phyloP scores from a whole-genome alignment of 495 filamentous ascomycete species.

The Neurospora sp. region DNA sequence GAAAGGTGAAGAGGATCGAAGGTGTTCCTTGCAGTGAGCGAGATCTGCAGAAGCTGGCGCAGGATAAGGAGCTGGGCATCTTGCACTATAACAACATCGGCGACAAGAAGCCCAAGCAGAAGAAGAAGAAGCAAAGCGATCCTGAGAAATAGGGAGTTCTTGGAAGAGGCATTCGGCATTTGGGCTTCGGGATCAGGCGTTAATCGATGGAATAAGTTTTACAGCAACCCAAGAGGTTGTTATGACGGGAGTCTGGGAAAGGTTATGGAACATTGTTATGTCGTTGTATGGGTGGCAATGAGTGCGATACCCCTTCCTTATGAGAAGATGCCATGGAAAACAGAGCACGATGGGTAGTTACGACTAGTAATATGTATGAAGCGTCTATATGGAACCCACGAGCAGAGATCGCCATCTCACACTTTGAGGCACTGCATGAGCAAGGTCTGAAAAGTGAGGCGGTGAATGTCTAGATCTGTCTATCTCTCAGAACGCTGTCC shows the following conservation, averaged over 20 bases:
- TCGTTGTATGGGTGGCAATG: not conserved
- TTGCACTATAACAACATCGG: conserved; percentile 45
- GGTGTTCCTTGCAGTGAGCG: conserved; percentile 42
- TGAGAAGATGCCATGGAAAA: not conserved
- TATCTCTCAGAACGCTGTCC: not conserved
- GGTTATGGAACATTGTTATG: not conserved
- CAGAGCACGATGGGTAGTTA: not conserved
- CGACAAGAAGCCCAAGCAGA: conserved; percentile 38
- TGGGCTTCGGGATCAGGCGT: not conserved
- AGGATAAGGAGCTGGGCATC: conserved; percentile 39
- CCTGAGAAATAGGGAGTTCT: conserved; percentile 4
- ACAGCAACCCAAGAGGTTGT: not conserved
- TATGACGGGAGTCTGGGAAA: not conserved
- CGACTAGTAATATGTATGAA: not conserved
- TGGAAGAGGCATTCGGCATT: not conserved
- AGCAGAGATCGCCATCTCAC: not conserved
- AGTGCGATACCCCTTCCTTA: not conserved
- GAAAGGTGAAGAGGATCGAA: conserved; percentile 55
- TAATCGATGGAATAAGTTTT: not conserved
- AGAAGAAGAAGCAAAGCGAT: conserved; percentile 21
- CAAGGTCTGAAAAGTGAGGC: not conserved
- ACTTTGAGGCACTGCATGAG: not conserved
- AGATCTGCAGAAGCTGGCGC: conserved; percentile 34
- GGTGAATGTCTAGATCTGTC: not conserved
- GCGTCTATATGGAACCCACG: not conserved